Percentiles rank a stretch among this genome's conserved stretches.
Evolutionary conservation across 148 eudicot genomes (phyloP).

Genomic region (Heliamphora exappendiculata): DNA sequence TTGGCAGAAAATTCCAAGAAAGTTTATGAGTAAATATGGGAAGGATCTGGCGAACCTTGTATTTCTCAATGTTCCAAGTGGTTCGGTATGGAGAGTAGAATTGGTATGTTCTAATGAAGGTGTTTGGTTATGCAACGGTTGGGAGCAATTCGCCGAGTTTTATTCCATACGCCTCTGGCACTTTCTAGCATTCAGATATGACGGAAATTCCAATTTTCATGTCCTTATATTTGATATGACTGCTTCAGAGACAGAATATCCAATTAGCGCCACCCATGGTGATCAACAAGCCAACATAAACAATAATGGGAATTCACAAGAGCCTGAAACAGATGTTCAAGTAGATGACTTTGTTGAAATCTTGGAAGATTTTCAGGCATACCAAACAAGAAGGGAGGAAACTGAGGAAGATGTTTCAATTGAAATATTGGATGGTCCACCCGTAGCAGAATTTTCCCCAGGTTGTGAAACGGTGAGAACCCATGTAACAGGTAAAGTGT

Average conservation of each 20-base stretch:
- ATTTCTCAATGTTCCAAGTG: constrained; percentile 24
- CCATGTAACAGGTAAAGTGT: not conserved
- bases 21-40: constrained; percentile 22
- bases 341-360: not conserved
- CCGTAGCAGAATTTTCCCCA: not conserved
- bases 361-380: not conserved
- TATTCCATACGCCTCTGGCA: constrained; percentile 24
- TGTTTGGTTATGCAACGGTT: constrained; percentile 35
- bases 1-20: constrained; percentile 27
- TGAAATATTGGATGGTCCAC: not conserved
- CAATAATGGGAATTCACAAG: not conserved
- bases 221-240: constrained; percentile 28
- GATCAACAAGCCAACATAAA: not conserved
- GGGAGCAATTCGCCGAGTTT: constrained; percentile 27
- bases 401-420: not conserved
- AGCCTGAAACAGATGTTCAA: not conserved
- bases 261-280: not conserved
- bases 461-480: not conserved
- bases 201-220: constrained; percentile 20
- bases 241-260: constrained; percentile 42
- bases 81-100: constrained; percentile 27
- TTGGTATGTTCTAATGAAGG: constrained; percentile 11
- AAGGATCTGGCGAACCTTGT: constrained; percentile 10
- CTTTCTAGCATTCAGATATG: constrained; percentile 29
- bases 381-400: not conserved